Conservation (phyloP, 306 rosid species). For the Begonia fuchsioides region DNA sequence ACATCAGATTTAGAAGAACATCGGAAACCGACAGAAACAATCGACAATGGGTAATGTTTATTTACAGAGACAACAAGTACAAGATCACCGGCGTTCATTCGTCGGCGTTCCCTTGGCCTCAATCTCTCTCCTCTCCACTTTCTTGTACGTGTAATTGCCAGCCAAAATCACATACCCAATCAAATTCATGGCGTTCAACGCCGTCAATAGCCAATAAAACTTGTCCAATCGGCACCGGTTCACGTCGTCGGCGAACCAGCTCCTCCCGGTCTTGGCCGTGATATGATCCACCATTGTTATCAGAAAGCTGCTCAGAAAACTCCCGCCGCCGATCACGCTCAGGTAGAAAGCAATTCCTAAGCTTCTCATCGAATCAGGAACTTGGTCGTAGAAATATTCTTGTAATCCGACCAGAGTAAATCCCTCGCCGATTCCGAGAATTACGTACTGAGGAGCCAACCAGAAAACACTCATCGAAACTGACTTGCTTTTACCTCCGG, state of each 20-base stretch:
- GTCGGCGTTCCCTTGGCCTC: no score
- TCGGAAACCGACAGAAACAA: no score
- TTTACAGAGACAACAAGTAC: no score
- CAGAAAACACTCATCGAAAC: slow-evolving; percentile 31
- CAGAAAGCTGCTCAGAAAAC: slow-evolving; percentile 45
- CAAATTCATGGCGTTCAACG: neutral
- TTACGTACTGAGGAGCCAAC: slow-evolving; percentile 41
- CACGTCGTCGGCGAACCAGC: neutral
- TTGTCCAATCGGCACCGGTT: neutral
- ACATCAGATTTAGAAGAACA: no score
- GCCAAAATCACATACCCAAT: neutral
- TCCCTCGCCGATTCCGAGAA: slow-evolving; percentile 34
- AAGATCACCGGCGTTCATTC: no score
- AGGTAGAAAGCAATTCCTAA: neutral
- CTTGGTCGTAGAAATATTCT: slow-evolving; percentile 47
- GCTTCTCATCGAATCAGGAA: slow-evolving; percentile 20
- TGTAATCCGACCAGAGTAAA: slow-evolving; percentile 47
- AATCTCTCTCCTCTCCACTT: neutral
- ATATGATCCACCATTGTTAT: slow-evolving; percentile 42
- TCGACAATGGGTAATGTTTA: no score
- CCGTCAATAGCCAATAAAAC: slow-evolving; percentile 1
- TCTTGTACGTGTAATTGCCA: neutral
- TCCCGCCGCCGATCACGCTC: slow-evolving; percentile 31
- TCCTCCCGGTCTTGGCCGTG: slow-evolving; percentile 9
- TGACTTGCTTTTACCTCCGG: slow-evolving; percentile 1